Evolutionary conservation across 2,329 filamentous ascomycete species (phyloP).

Genomic region (Sclerotinia subarctica): DNA sequence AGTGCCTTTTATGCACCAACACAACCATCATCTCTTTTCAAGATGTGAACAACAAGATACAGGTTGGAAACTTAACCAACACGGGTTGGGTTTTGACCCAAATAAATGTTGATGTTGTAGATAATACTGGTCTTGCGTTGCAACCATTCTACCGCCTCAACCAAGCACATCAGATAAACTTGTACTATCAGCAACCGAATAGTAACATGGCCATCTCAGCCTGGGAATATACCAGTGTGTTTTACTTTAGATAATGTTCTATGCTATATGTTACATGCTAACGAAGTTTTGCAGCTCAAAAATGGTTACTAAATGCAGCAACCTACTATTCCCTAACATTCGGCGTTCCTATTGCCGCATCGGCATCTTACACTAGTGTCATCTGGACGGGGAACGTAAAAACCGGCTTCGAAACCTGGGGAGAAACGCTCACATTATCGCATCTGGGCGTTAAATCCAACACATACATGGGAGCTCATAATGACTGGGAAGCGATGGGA

Average conservation of each 20-base stretch:
- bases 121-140: slow-evolving; percentile 23
- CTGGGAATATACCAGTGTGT: slow-evolving; percentile 4
- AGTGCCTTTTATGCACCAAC: slow-evolving; percentile 23
- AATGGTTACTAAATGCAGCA: background rate
- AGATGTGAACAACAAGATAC: slow-evolving; percentile 23
- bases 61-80: slow-evolving; percentile 23
- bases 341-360: background rate
- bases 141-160: slow-evolving; percentile 21
- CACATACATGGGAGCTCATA: slow-evolving; percentile 4
- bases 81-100: slow-evolving; percentile 24
- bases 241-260: background rate
- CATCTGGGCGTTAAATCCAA: background rate
- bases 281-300: background rate
- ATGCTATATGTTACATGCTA: background rate
- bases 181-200: slow-evolving; percentile 21
- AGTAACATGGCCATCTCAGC: slow-evolving; percentile 20
- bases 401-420: slow-evolving; percentile 3
- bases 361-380: slow-evolving; percentile 5
- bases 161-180: slow-evolving; percentile 24
- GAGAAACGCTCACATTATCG: slow-evolving; percentile 3
- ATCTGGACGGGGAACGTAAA: background rate
- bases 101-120: slow-evolving; percentile 18
- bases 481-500: slow-evolving; percentile 2
- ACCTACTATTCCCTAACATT: background rate
- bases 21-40: slow-evolving; percentile 24